These are phyloP conservation scores for Penicillium daleae DNA, from an alignment of 495 filamentous ascomycete species.

Conservation along the genomic window DNA sequence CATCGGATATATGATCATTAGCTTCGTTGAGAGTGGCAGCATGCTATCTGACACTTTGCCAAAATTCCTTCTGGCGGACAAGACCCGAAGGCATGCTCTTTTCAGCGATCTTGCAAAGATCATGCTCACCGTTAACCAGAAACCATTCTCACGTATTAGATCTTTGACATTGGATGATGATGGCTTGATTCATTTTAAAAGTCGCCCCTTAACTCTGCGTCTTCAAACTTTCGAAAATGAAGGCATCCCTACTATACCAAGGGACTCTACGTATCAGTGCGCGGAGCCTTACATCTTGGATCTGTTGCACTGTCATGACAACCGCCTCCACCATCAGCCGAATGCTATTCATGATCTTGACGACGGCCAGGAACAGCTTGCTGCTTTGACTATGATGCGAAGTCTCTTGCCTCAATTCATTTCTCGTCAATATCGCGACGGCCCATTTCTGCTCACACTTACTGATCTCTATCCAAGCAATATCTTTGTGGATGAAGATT, in stretches of 20 bases:
- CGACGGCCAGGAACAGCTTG: slow-evolving; percentile 33
- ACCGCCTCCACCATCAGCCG: slow-evolving; percentile 30
- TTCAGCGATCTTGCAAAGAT: no score
- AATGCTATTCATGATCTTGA: slow-evolving; percentile 30
- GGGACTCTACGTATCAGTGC: slow-evolving; percentile 30
- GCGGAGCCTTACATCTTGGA: slow-evolving; percentile 32
- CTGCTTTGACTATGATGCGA: slow-evolving; percentile 33
- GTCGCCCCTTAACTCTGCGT: background rate
- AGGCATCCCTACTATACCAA: slow-evolving; percentile 31
- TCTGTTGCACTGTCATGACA: slow-evolving; percentile 35
- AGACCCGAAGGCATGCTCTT: slow-evolving; percentile 14
- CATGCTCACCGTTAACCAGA: no score
- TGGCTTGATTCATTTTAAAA: no score
- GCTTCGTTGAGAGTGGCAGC: slow-evolving; percentile 24
- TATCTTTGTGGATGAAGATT: no score
- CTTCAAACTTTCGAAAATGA: slow-evolving; percentile 34
- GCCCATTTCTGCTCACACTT: slow-evolving; percentile 20
- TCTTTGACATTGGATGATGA: no score
- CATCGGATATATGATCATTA: slow-evolving; percentile 39
- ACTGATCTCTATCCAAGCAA: no score
- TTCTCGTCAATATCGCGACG: slow-evolving; percentile 20
- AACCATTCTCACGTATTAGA: background rate
- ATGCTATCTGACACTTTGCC: slow-evolving; percentile 43
- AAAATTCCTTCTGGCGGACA: slow-evolving; percentile 26
- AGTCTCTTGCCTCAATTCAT: slow-evolving; percentile 30